phyloP scores from a whole-genome alignment of 192 early-diverging fungal species.

The Cetraspora pellucida region DNA sequence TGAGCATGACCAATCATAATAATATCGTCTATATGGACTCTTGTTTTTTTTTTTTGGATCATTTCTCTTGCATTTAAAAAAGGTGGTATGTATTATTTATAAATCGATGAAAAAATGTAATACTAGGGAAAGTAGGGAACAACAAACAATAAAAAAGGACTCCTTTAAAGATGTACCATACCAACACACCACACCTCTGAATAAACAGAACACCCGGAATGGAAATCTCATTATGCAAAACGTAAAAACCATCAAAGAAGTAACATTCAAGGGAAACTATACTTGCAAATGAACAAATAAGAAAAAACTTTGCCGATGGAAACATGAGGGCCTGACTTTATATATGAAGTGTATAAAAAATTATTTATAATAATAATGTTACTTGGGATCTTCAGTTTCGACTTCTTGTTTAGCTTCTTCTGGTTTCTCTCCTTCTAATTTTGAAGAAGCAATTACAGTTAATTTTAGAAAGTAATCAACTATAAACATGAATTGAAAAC shows the following conservation, averaged over 20 bases:
- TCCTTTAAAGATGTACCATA: conserved; percentile 10
- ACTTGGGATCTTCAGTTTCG: conserved; percentile 33
- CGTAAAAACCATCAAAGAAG: conserved; percentile 1
- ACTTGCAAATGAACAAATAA: conserved; percentile 16
- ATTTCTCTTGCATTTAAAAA: conserved; percentile 20
- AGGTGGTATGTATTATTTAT: conserved; percentile 30
- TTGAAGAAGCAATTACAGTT: background rate
- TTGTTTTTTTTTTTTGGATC: background rate
- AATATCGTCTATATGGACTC: background rate
- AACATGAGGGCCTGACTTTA: background rate
- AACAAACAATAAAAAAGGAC: conserved; percentile 18
- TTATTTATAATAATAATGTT: conserved; percentile 11
- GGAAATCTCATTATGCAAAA: conserved; percentile 15
- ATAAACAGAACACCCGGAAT: conserved; percentile 10
- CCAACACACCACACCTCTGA: conserved; percentile 26
- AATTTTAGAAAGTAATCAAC: background rate
- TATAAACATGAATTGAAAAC: background rate
- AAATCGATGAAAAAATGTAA: conserved; percentile 4
- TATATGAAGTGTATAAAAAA: conserved; percentile 23
- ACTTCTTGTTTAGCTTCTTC: conserved; percentile 29
- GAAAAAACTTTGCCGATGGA: conserved; percentile 5
- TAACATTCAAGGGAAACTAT: background rate
- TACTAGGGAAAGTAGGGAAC: background rate
- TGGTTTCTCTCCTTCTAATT: conserved; percentile 18
- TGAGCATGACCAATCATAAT: too few relatives aligned